Conservation (phyloP, 805 yeast genomes). For the Spathaspora gorwiae region DNA sequence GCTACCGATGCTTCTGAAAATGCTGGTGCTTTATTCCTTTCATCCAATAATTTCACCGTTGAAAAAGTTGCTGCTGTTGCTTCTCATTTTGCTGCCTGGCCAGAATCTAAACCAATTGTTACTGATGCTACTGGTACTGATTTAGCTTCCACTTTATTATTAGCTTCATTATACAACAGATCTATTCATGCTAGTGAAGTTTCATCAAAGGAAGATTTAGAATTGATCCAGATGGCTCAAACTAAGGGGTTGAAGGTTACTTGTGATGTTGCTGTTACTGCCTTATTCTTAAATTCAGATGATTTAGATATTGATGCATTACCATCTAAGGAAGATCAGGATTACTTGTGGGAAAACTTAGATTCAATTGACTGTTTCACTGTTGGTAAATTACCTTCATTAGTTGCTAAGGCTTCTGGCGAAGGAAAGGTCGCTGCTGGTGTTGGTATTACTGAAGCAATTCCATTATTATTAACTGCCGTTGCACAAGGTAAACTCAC, state of each 20-base stretch:
- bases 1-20: conserved; percentile 57
- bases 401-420: conserved; percentile 63
- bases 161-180: conserved; percentile 83
- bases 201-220: conserved; percentile 73
- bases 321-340: conserved; percentile 79
- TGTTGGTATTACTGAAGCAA: conserved; percentile 71
- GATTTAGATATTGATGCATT: conserved; percentile 68
- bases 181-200: conserved; percentile 88
- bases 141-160: conserved; percentile 83
- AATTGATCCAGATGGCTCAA: conserved; percentile 80
- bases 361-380: conserved; percentile 79
- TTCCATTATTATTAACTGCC: conserved; percentile 79
- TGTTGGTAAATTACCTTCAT: conserved; percentile 73
- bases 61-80: conserved; percentile 75
- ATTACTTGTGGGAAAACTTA: conserved; percentile 74
- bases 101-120: conserved; percentile 73
- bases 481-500: conserved; percentile 70
- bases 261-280: conserved; percentile 79
- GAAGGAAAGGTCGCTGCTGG: conserved; percentile 57
- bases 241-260: conserved; percentile 78
- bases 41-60: conserved; percentile 67
- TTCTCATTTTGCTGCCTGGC: conserved; percentile 80
- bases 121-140: conserved; percentile 92
- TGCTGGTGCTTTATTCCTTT: conserved; percentile 78
- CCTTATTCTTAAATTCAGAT: conserved; percentile 70